Conservation (phyloP, 495 filamentous ascomycete species). For the Haplographium delicatum region DNA sequence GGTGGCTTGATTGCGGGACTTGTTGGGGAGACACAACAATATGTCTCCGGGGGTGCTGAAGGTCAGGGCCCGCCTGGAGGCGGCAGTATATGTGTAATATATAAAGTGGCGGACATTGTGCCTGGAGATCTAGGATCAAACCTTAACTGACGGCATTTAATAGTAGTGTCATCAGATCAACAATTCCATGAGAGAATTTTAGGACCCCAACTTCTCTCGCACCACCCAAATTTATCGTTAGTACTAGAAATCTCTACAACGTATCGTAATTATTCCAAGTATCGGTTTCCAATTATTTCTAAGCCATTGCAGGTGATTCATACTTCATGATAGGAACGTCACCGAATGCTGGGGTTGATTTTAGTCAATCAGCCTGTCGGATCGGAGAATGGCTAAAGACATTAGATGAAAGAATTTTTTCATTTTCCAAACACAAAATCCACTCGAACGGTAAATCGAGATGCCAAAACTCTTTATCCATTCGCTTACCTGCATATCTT, state of each 20-base stretch:
- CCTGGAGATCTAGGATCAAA: not conserved
- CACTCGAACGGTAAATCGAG: conserved; percentile 10
- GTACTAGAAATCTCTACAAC: too few species aligned
- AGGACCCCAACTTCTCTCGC: not conserved
- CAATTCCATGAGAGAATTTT: not conserved
- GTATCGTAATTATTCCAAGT: too few species aligned
- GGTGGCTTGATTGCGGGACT: conserved; percentile 25
- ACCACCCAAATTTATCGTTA: not conserved
- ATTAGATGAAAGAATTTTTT: conserved; percentile 15
- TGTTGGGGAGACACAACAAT: conserved; percentile 22
- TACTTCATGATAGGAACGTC: not conserved
- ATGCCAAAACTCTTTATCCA: not conserved
- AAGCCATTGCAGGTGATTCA: not conserved
- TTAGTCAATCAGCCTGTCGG: conserved; percentile 18
- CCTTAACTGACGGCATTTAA: not conserved
- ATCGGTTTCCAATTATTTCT: too few species aligned
- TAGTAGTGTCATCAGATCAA: not conserved
- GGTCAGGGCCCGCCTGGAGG: conserved; percentile 22
- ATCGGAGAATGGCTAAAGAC: conserved; percentile 20
- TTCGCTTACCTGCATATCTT: conserved; percentile 15
- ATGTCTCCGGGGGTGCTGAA: conserved; percentile 22
- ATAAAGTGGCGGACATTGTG: conserved; percentile 9
- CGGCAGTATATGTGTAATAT: conserved; percentile 20
- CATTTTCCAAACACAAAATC: not conserved
- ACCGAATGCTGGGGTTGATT: conserved; percentile 5